Conservation (phyloP, 2,329 filamentous ascomycete genomes). For the Aureobasidium sp. region DNA sequence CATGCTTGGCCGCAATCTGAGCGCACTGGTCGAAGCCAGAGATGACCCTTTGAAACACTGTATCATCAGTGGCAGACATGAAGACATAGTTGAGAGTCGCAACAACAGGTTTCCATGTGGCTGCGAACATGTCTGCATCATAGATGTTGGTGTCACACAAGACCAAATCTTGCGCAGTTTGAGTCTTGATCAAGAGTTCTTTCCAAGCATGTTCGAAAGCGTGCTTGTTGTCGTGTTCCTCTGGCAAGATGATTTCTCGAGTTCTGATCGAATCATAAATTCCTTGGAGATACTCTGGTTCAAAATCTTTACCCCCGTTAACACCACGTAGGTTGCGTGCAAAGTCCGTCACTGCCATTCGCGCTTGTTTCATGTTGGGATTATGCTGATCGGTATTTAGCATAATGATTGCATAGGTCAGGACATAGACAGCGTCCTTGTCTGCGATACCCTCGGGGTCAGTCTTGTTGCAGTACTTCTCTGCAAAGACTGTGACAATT, state of each 20-base stretch:
- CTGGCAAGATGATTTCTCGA: slow-evolving; percentile 92
- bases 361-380: slow-evolving; percentile 74
- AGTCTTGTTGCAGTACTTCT: slow-evolving; percentile 69
- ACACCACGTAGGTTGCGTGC: slow-evolving; percentile 82
- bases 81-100: slow-evolving; percentile 96
- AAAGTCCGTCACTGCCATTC: slow-evolving; percentile 82
- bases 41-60: slow-evolving; percentile 88
- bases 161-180: slow-evolving; percentile 64
- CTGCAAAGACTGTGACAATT: slow-evolving; percentile 79
- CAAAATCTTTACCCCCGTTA: slow-evolving; percentile 80
- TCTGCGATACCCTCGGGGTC: slow-evolving; percentile 70
- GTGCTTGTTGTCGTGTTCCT: slow-evolving; percentile 94
- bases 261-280: slow-evolving; percentile 89
- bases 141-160: slow-evolving; percentile 89
- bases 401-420: slow-evolving; percentile 96
- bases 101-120: slow-evolving; percentile 91
- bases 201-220: slow-evolving; percentile 98
- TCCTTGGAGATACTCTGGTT: slow-evolving; percentile 69
- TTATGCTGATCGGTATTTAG: slow-evolving; percentile 97
- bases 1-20: slow-evolving; percentile 79
- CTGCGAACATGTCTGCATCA: slow-evolving; percentile 94
- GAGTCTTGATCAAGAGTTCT: slow-evolving; percentile 80
- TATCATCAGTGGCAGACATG: slow-evolving; percentile 95
- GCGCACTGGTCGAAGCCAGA: slow-evolving; percentile 95
- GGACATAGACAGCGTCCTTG: slow-evolving; percentile 79